A percentile compares a stretch with the other conserved stretches of the same genome.
These are phyloP conservation scores for Tricholomella constricta DNA, from an alignment of 768 basidiomycete species.

Conservation along the genomic window DNA sequence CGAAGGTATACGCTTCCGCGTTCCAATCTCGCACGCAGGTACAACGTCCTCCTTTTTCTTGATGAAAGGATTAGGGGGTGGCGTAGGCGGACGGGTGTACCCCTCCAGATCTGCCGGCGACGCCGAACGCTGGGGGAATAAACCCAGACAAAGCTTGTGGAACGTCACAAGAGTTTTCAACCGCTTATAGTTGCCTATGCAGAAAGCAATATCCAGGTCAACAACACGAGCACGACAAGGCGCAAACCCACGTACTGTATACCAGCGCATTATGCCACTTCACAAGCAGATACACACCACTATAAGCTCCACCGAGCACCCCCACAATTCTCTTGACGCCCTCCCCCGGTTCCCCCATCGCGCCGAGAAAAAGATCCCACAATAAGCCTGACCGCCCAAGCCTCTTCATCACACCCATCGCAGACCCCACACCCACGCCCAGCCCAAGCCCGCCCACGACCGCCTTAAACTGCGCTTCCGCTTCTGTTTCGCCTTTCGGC, in stretches of 20 bases:
- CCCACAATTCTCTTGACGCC: conserved; percentile 14
- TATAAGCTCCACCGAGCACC: conserved; percentile 23
- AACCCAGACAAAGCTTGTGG: conserved; percentile 38
- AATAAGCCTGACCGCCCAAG: conserved; percentile 5
- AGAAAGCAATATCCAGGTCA: too few relatives aligned
- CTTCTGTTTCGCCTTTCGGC: conserved; percentile 58
- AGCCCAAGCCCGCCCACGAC: conserved; percentile 55
- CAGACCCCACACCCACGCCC: conserved; percentile 26
- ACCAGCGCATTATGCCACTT: conserved; percentile 50
- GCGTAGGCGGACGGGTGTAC: conserved; percentile 41
- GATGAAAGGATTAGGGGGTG: conserved; percentile 45
- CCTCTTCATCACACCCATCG: conserved; percentile 25
- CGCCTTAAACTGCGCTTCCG: conserved; percentile 70
- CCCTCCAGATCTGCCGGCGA: conserved; percentile 25
- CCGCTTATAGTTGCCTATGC: conserved; percentile 36
- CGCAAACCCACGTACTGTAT: conserved; percentile 24
- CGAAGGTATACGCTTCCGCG: conserved; percentile 16
- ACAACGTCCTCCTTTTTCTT: conserved; percentile 18
- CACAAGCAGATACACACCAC: conserved; percentile 36
- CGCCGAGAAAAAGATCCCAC: conserved; percentile 6
- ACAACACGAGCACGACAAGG: neutral
- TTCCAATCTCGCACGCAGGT: neutral
- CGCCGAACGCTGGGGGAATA: conserved; percentile 29
- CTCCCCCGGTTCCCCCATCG: conserved; percentile 4
- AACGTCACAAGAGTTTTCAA: conserved; percentile 38